Evolutionary conservation across 176 grass and related monocot genomes (phyloP).

Genomic region (Oryza rufipogon): DNA sequence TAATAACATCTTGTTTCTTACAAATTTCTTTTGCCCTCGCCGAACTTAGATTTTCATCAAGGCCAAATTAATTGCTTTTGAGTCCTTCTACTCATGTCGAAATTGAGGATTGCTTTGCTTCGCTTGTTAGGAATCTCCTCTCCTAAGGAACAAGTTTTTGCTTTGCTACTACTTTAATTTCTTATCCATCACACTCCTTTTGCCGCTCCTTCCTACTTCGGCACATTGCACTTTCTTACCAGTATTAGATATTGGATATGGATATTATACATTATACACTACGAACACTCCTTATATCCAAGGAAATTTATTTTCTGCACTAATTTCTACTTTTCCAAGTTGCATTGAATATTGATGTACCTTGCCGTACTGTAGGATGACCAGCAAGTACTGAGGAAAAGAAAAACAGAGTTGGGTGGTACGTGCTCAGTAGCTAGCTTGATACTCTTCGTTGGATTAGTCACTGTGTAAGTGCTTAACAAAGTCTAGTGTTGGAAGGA

Average conservation of each 20-base stretch:
- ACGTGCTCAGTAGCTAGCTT: constrained; percentile 69
- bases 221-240: too few species aligned
- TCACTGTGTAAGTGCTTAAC: constrained; percentile 65
- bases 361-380: constrained; percentile 64
- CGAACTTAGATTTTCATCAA: too few species aligned
- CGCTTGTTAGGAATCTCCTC: background rate
- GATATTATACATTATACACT: background rate
- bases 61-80: too few species aligned
- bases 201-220: too few species aligned
- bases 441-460: constrained; percentile 80
- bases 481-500: background rate
- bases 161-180: too few species aligned
- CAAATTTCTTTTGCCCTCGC: too few species aligned
- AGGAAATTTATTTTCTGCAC: constrained; percentile 2
- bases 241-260: too few species aligned
- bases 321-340: constrained; percentile 16
- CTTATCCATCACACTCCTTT: too few species aligned
- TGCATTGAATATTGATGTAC: constrained; percentile 18
- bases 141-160: background rate
- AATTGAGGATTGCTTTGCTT: background rate
- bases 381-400: constrained; percentile 70
- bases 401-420: constrained; percentile 95
- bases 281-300: background rate
- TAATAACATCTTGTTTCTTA: background rate
- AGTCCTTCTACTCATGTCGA: too few species aligned